A percentile compares a stretch with the other conserved stretches of the same genome.
phyloP scores from a whole-genome alignment of 768 basidiomycete species.

The Phaeotremella skinneri region DNA sequence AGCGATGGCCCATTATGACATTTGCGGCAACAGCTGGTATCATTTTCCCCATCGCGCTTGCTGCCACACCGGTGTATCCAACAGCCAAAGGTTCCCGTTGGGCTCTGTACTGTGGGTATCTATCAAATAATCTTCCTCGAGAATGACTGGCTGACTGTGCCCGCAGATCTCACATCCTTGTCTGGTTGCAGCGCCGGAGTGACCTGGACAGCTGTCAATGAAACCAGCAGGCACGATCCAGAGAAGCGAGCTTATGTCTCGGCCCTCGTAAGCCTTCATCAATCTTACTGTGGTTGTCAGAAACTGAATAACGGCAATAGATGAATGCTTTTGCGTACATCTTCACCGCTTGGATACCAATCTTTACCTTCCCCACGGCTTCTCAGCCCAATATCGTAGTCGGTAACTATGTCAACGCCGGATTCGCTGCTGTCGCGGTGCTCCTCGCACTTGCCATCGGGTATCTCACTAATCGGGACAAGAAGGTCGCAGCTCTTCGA shows the following conservation, averaged over 20 bases:
- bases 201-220: slow-evolving; percentile 34
- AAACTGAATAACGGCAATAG: slow-evolving; percentile 9
- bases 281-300: too few species aligned
- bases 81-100: slow-evolving; percentile 18
- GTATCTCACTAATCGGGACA: slow-evolving; percentile 16
- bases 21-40: slow-evolving; percentile 24
- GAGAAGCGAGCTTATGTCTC: slow-evolving; percentile 38
- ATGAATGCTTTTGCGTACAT: slow-evolving; percentile 40
- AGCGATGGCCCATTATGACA: slow-evolving; percentile 35
- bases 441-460: slow-evolving; percentile 29
- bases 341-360: slow-evolving; percentile 38
- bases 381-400: slow-evolving; percentile 32
- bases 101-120: slow-evolving; percentile 29
- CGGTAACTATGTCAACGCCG: slow-evolving; percentile 30
- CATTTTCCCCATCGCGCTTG: slow-evolving; percentile 21
- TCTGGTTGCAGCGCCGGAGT: slow-evolving; percentile 23
- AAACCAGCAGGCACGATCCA: slow-evolving; percentile 31
- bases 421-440: slow-evolving; percentile 25
- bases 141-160: background rate
- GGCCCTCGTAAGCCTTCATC: slow-evolving; percentile 28
- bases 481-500: slow-evolving; percentile 1
- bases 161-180: slow-evolving; percentile 23
- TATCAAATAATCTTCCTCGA: background rate
- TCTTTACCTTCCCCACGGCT: slow-evolving; percentile 42
- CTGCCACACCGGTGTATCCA: slow-evolving; percentile 30